Conservation (phyloP, 352 stramenopile genomes). For the Phytophthora quininea region DNA sequence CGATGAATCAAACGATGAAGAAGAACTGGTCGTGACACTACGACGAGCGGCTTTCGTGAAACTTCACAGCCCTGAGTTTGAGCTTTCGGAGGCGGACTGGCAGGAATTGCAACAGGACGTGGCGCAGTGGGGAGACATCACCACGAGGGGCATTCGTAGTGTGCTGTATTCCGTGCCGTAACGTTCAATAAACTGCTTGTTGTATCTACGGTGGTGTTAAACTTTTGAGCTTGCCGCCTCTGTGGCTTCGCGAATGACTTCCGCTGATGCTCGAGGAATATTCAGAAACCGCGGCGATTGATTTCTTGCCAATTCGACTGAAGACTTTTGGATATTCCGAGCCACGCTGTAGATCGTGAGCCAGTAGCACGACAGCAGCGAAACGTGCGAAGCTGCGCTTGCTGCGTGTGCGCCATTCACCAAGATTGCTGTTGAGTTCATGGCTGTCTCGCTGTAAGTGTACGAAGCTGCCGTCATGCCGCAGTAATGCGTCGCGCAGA, state of each 20-base stretch:
- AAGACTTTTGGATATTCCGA: background rate
- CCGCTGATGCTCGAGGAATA: background rate
- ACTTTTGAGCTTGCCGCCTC: background rate
- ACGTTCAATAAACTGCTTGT: background rate
- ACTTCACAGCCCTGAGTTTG: slow-evolving; percentile 8
- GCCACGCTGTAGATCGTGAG: slow-evolving; percentile 13
- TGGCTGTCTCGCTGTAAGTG: background rate
- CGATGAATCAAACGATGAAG: background rate
- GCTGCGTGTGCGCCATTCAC: slow-evolving; percentile 25
- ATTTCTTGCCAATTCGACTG: background rate
- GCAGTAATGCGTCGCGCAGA: slow-evolving; percentile 50
- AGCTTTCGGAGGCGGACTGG: slow-evolving; percentile 7
- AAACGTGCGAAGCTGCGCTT: slow-evolving; percentile 28
- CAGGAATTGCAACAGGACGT: slow-evolving; percentile 15
- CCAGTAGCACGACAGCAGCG: slow-evolving; percentile 45
- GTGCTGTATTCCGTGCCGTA: slow-evolving; percentile 13
- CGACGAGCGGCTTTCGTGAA: slow-evolving; percentile 9
- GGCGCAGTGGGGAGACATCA: slow-evolving; percentile 9
- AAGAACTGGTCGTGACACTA: slow-evolving; percentile 10
- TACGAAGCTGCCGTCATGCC: slow-evolving; percentile 28
- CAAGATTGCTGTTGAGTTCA: slow-evolving; percentile 18
- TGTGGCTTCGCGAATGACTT: background rate
- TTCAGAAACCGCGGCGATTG: background rate
- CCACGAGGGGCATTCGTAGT: slow-evolving; percentile 8
- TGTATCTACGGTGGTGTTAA: background rate